These are phyloP conservation scores for Tuber aestivum DNA, from an alignment of 495 filamentous ascomycete genomes.

Conservation along the genomic window DNA sequence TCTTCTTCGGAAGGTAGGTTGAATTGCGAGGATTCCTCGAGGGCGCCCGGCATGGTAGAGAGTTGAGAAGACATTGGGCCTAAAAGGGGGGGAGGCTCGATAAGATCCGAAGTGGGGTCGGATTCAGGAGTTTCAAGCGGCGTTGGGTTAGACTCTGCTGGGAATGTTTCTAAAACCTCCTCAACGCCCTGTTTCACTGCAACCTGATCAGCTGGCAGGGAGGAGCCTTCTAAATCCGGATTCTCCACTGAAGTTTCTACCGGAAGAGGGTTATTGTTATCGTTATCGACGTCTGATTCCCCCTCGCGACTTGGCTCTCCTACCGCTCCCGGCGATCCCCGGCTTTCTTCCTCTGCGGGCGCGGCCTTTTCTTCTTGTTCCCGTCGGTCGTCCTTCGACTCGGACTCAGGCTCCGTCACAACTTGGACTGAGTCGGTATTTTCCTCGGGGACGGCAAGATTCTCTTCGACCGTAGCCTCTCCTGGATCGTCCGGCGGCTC, in stretches of 20 bases:
- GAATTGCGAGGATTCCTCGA: conserved; percentile 11
- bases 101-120: conserved; percentile 5
- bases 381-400: background rate
- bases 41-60: conserved; percentile 28
- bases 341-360: background rate
- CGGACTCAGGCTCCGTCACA: background rate
- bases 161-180: background rate
- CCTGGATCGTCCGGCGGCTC: background rate
- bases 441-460: background rate
- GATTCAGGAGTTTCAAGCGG: conserved; percentile 7
- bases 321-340: background rate
- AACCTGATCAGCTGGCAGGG: background rate
- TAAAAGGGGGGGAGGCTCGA: conserved; percentile 8
- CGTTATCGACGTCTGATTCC: background rate
- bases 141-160: conserved; percentile 7
- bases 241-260: background rate
- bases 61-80: conserved; percentile 23
- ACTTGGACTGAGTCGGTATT: background rate
- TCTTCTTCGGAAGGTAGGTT: conserved; percentile 8
- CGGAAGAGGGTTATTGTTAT: background rate
- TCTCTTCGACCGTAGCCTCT: background rate
- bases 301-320: background rate
- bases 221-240: background rate
- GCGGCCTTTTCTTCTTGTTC: background rate
- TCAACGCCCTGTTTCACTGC: background rate